Evolutionary conservation across 2,329 filamentous ascomycete genomes (phyloP).

Genomic region (Aureobasidium sp.): DNA sequence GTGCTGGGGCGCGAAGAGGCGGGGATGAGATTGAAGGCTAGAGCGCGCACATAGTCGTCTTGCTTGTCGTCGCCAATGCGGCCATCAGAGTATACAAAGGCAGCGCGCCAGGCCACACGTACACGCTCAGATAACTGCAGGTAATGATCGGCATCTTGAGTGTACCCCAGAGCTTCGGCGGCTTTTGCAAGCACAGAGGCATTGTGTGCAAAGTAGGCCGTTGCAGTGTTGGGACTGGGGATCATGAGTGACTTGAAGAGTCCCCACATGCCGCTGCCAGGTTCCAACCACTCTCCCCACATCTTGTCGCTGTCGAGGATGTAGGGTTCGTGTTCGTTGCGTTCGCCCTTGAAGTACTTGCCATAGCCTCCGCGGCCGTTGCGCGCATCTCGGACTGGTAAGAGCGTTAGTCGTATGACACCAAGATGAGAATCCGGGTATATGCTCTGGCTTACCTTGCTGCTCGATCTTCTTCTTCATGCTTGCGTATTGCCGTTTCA

Average conservation of each 20-base stretch:
- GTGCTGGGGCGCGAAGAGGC: neutral
- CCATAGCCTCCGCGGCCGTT: neutral
- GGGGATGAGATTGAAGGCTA: neutral
- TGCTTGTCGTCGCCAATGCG: conserved; percentile 11
- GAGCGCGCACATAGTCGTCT: conserved; percentile 7
- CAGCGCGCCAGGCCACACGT: neutral
- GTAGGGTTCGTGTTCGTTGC: conserved; percentile 8
- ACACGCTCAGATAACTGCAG: neutral
- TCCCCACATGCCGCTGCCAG: conserved; percentile 11
- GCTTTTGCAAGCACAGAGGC: neutral
- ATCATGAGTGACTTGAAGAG: conserved; percentile 11
- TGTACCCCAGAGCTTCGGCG: neutral
- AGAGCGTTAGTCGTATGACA: too few relatives aligned
- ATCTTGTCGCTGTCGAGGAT: conserved; percentile 10
- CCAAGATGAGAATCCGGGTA: too few relatives aligned
- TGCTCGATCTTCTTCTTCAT: conserved; percentile 12
- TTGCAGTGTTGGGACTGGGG: conserved; percentile 4
- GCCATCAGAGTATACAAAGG: neutral
- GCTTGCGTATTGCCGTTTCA: conserved; percentile 1
- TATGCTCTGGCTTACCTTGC: neutral
- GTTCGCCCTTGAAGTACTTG: conserved; percentile 8
- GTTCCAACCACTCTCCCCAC: conserved; percentile 10
- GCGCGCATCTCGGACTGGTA: neutral
- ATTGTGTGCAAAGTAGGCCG: conserved; percentile 9
- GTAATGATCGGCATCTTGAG: conserved; percentile 6